Conservation (phyloP, 257 asterid genomes). For the Ophiorrhiza pumila region DNA sequence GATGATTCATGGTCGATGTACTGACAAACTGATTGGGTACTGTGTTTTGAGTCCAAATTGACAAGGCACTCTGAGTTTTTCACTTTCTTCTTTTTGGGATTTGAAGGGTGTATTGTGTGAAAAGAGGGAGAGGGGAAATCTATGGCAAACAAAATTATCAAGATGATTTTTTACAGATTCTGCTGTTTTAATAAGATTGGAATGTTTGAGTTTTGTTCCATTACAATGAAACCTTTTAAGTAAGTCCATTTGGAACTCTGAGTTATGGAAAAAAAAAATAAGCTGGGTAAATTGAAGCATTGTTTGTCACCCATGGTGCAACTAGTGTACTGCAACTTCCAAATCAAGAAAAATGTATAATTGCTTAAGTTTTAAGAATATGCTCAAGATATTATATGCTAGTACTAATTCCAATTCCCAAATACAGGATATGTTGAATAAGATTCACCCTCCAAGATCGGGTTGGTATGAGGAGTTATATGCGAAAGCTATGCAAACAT, state of each 20-base stretch:
- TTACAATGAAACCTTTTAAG: background rate
- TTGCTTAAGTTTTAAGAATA: conserved; percentile 5
- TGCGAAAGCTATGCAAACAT: conserved; percentile 56
- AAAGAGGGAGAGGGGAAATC: background rate
- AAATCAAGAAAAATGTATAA: conserved; percentile 5
- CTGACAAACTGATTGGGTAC: background rate
- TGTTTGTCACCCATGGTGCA: too few relatives aligned
- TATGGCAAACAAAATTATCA: background rate
- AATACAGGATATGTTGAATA: conserved; percentile 57
- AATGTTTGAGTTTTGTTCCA: background rate
- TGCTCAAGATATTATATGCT: background rate
- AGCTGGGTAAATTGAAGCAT: too few relatives aligned
- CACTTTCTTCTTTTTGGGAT: background rate
- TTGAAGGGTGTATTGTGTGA: background rate
- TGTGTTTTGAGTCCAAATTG: background rate
- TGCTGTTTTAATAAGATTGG: background rate
- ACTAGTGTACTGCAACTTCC: background rate
- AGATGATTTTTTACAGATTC: background rate
- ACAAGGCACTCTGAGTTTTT: background rate
- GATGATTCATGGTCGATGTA: background rate
- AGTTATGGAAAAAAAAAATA: background rate
- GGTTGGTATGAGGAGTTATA: conserved; percentile 95
- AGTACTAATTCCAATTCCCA: conserved; percentile 8
- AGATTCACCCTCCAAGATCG: conserved; percentile 73
- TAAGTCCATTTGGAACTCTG: background rate